A percentile compares a stretch with the other conserved stretches of the same genome.
These are phyloP conservation scores for Trametes cingulata DNA, from an alignment of 768 basidiomycete genomes.

Conservation along the genomic window DNA sequence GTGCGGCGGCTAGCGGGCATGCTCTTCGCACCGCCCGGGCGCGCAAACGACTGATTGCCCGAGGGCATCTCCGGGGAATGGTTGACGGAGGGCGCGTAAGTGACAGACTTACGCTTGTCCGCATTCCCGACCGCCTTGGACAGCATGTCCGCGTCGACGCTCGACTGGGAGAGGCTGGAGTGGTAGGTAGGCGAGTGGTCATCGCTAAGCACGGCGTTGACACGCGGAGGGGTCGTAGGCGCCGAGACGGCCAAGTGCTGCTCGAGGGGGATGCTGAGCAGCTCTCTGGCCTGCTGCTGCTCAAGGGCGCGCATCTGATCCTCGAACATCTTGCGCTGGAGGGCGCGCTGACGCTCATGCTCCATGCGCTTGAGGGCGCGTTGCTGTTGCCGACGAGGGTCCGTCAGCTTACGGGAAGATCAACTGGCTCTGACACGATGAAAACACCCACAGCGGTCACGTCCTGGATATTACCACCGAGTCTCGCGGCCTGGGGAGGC, in stretches of 20 bases:
- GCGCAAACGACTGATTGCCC: conserved; percentile 54
- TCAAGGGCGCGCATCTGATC: conserved; percentile 95
- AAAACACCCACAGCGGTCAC: conserved; percentile 70
- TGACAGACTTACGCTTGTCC: conserved; percentile 86
- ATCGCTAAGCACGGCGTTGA: conserved; percentile 68
- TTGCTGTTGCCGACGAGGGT: conserved; percentile 47
- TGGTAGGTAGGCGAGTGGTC: conserved; percentile 48
- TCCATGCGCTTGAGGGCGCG: conserved; percentile 83
- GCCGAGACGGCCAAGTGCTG: conserved; percentile 87
- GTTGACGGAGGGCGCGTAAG: conserved; percentile 78
- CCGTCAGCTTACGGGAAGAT: conserved; percentile 16
- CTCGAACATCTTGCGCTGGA: conserved; percentile 91
- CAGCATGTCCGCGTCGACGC: conserved; percentile 61
- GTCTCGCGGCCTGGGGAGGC: conserved; percentile 65
- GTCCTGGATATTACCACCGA: conserved; percentile 86
- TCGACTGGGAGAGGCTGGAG: conserved; percentile 47
- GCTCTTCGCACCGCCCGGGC: conserved; percentile 79
- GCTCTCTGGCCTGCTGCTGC: conserved; percentile 85
- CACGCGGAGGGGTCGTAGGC: conserved; percentile 83
- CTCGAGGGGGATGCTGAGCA: conserved; percentile 74
- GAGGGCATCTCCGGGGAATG: conserved; percentile 67
- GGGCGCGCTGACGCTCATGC: conserved; percentile 84
- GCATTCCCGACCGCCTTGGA: conserved; percentile 70
- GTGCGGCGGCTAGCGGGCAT: conserved; percentile 92
- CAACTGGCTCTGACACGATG: neutral